phyloP scores from a whole-genome alignment of 1,284 basidiomycete species.

The Pseudozyma sp. region DNA sequence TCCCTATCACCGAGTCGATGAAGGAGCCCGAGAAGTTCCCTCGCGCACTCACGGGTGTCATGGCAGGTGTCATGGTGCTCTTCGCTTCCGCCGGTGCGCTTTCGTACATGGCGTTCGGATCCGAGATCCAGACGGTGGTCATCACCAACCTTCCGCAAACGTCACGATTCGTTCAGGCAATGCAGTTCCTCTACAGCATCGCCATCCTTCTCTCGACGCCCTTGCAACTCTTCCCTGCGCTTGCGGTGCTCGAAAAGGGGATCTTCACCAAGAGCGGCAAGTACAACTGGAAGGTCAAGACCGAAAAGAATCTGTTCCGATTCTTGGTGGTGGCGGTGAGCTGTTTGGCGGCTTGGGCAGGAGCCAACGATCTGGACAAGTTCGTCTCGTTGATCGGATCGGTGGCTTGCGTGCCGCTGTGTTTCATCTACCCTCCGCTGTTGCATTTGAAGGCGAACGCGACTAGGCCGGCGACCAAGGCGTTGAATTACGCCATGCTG shows the following conservation, averaged over 20 bases:
- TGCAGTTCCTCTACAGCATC: constrained; percentile 73
- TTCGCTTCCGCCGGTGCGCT: constrained; percentile 91
- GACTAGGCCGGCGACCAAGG: constrained; percentile 77
- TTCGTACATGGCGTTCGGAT: constrained; percentile 89
- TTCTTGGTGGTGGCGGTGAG: constrained; percentile 81
- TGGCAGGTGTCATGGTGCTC: constrained; percentile 81
- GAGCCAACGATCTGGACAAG: constrained; percentile 92
- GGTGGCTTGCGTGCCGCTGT: constrained; percentile 93
- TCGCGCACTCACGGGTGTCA: constrained; percentile 85
- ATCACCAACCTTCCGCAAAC: constrained; percentile 90
- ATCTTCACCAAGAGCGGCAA: constrained; percentile 87
- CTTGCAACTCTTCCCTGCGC: constrained; percentile 90
- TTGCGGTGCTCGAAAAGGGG: constrained; percentile 96
- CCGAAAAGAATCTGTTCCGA: constrained; percentile 94
- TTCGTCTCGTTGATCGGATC: constrained; percentile 94
- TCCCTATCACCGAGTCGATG: constrained; percentile 98
- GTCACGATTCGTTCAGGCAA: constrained; percentile 88
- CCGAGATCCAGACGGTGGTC: constrained; percentile 89
- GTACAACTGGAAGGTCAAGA: constrained; percentile 75
- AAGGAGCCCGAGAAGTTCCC: constrained; percentile 89
- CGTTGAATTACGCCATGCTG: constrained; percentile 81
- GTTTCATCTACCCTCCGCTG: constrained; percentile 91
- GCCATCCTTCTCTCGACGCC: constrained; percentile 95
- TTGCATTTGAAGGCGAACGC: constrained; percentile 87
- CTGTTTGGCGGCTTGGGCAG: constrained; percentile 81